Percentiles rank a stretch among this genome's conserved stretches.
Evolutionary conservation across 257 asterid genomes (phyloP).

Genomic region (Linderniella brevidens): DNA sequence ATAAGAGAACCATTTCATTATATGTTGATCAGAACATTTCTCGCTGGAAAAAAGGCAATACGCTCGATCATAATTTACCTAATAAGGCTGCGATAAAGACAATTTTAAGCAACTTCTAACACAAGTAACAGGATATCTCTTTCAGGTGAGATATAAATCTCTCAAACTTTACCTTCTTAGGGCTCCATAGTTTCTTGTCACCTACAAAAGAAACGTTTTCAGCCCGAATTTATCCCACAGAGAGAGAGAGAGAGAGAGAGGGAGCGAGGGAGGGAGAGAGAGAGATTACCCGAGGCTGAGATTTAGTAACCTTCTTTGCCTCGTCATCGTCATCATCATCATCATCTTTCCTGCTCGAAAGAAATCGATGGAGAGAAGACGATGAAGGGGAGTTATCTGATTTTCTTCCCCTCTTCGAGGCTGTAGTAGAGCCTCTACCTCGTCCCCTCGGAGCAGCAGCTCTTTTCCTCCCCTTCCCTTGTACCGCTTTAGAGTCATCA

Average conservation of each 20-base stretch:
- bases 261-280: constrained; percentile 1
- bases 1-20: no score
- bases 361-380: constrained; percentile 59
- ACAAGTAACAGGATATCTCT: no score
- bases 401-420: constrained; percentile 75
- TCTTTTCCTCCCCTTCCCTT: constrained; percentile 67
- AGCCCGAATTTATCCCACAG: neutral
- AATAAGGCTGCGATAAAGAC: no score
- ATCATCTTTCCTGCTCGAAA: constrained; percentile 47
- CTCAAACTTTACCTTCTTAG: constrained; percentile 31
- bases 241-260: neutral
- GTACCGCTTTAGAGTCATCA: constrained; percentile 37
- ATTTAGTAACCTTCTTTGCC: constrained; percentile 33
- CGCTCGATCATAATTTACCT: no score
- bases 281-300: constrained; percentile 72
- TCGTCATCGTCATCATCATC: constrained; percentile 47
- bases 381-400: constrained; percentile 38
- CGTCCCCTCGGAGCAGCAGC: constrained; percentile 86
- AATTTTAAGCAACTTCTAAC: no score
- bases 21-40: no score
- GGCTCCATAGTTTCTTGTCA: constrained; percentile 74
- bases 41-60: no score
- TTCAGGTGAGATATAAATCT: no score
- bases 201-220: constrained; percentile 25
- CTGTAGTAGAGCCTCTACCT: constrained; percentile 59